A percentile compares a stretch with the other conserved stretches of the same genome.
Evolutionary conservation across 2,329 filamentous ascomycete genomes (phyloP).

Genomic region (Nannizziopsis barbatae): DNA sequence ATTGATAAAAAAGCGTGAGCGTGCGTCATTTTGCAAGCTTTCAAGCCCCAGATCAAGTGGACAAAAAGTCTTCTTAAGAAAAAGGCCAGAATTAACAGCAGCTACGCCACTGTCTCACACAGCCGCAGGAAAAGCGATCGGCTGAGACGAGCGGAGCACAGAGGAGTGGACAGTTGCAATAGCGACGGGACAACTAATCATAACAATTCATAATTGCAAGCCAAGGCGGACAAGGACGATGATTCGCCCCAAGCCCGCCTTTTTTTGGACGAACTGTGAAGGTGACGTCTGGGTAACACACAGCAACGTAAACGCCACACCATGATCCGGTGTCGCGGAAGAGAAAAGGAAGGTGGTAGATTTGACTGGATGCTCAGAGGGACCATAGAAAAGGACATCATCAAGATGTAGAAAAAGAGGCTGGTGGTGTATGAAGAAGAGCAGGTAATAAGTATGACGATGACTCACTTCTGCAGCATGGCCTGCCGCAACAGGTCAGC

Average conservation of each 20-base stretch:
- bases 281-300: constrained; percentile 1
- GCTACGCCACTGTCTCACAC: constrained; percentile 1
- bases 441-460: neutral
- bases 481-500: constrained; percentile 49
- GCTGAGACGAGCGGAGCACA: neutral
- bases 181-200: constrained; percentile 7
- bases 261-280: neutral
- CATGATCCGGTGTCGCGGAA: neutral
- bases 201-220: neutral
- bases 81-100: neutral
- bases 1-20: neutral
- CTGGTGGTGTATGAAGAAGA: too few relatives aligned
- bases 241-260: constrained; percentile 1
- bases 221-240: constrained; percentile 1
- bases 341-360: neutral
- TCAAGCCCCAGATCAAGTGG: neutral
- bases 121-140: constrained; percentile 1
- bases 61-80: neutral
- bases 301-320: neutral
- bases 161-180: constrained; percentile 5
- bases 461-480: constrained; percentile 47
- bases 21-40: too few relatives aligned
- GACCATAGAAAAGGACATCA: neutral
- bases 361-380: too few relatives aligned
- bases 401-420: neutral